Conservation (phyloP, 148 eudicot genomes). For the Camellia lanceoleosa region DNA sequence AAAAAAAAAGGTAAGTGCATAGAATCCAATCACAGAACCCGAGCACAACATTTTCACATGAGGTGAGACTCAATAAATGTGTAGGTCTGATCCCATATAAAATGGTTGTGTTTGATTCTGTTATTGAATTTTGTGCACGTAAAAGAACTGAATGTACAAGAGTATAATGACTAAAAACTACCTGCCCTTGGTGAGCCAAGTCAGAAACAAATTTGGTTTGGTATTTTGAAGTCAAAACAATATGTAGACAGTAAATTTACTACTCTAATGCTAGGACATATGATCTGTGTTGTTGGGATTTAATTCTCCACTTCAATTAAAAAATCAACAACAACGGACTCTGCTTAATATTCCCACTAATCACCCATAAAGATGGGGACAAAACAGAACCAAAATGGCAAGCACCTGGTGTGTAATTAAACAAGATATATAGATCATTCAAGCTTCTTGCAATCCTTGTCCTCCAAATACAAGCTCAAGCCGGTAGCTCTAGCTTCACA, state of each 20-base stretch:
- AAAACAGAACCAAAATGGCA: conserved; percentile 1
- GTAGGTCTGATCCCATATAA: no score
- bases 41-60: no score
- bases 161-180: background rate
- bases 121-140: no score
- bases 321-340: background rate
- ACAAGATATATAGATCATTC: background rate
- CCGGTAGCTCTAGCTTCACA: conserved; percentile 14
- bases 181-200: background rate
- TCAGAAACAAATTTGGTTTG: background rate
- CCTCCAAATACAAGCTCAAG: background rate
- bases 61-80: no score
- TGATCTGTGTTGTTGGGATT: background rate
- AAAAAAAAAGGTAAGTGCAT: background rate
- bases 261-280: background rate
- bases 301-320: background rate
- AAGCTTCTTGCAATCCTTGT: background rate
- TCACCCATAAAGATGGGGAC: background rate
- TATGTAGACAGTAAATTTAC: background rate
- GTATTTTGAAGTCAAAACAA: background rate
- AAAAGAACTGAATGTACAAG: no score
- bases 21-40: no score
- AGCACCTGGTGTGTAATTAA: background rate
- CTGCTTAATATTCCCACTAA: background rate
- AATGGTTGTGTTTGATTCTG: no score